phyloP scores from a whole-genome alignment of 78 protist species.

The Dictyostelium brefeldianum region DNA sequence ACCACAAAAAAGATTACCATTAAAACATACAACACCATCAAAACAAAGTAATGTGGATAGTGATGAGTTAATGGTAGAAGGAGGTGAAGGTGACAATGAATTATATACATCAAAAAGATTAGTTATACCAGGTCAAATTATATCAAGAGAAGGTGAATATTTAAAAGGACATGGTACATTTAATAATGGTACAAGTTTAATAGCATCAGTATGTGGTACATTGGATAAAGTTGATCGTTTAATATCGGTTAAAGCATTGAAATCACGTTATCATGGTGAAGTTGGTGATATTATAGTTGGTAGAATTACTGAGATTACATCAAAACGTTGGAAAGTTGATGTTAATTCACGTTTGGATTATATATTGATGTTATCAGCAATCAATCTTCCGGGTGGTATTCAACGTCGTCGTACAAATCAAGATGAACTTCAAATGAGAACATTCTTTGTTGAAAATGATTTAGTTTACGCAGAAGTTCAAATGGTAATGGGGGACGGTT shows the following conservation, averaged over 20 bases:
- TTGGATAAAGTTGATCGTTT: conserved; percentile 90
- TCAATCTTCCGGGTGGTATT: conserved; percentile 95
- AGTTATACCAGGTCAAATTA: conserved; percentile 75
- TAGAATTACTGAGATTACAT: conserved; percentile 77
- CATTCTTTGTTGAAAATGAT: conserved; percentile 90
- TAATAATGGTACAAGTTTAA: not conserved
- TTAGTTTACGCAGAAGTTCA: conserved; percentile 94
- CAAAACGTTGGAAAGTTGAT: conserved; percentile 91
- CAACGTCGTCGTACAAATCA: conserved; percentile 85
- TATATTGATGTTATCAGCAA: conserved; percentile 81
- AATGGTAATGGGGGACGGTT: conserved; percentile 73
- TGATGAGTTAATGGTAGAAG: not conserved
- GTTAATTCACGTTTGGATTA: conserved; percentile 81
- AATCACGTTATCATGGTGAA: conserved; percentile 87
- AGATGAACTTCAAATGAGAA: conserved; percentile 94
- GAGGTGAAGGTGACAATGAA: not conserved
- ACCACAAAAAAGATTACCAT: conserved; percentile 66
- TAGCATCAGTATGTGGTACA: conserved; percentile 87
- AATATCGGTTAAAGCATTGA: conserved; percentile 84
- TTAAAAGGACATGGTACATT: conserved; percentile 84
- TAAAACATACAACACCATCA: conserved; percentile 16
- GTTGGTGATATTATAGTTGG: conserved; percentile 96
- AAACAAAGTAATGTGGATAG: not conserved
- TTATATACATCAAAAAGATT: not conserved
- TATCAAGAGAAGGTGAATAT: conserved; percentile 79